Evolutionary conservation across 495 filamentous ascomycete species (phyloP).

Genomic region (Penicillium arizonense): DNA sequence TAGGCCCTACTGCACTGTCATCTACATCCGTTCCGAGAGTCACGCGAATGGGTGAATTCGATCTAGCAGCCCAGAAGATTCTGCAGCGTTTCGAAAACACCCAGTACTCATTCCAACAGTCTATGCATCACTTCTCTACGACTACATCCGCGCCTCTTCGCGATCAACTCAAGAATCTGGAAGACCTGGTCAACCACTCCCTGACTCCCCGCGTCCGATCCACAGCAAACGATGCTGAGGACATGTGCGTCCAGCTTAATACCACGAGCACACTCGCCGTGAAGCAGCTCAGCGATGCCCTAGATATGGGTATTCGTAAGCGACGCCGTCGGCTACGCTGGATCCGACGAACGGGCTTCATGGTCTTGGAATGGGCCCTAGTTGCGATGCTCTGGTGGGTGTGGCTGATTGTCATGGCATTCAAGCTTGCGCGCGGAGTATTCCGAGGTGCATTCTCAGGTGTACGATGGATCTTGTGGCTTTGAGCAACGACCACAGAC

Average conservation of each 20-base stretch:
- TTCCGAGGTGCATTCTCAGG: slow-evolving; percentile 56
- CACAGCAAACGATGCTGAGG: slow-evolving; percentile 73
- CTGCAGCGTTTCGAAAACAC: slow-evolving; percentile 54
- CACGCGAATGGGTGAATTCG: slow-evolving; percentile 60
- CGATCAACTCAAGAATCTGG: slow-evolving; percentile 46
- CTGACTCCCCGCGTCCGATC: slow-evolving; percentile 62
- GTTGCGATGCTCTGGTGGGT: slow-evolving; percentile 82
- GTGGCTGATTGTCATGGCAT: slow-evolving; percentile 74
- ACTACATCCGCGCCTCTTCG: slow-evolving; percentile 44
- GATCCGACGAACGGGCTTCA: slow-evolving; percentile 66
- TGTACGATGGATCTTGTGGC: slow-evolving; percentile 77
- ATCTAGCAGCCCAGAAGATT: slow-evolving; percentile 66
- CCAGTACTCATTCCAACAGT: slow-evolving; percentile 51
- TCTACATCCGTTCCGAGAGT: slow-evolving; percentile 43
- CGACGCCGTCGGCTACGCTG: slow-evolving; percentile 70
- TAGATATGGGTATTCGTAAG: slow-evolving; percentile 68
- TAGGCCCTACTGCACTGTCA: slow-evolving; percentile 11
- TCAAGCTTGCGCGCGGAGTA: slow-evolving; percentile 58
- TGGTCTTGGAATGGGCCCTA: slow-evolving; percentile 74
- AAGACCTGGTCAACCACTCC: slow-evolving; percentile 48
- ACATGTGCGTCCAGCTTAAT: slow-evolving; percentile 68
- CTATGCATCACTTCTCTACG: slow-evolving; percentile 51
- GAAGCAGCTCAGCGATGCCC: slow-evolving; percentile 72
- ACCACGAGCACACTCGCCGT: slow-evolving; percentile 71
- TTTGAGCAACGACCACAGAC: slow-evolving; percentile 30